Base-by-base conservation (phyloP, 2,329 filamentous ascomycete genomes). In the Aureobasidium pullulans region DNA sequence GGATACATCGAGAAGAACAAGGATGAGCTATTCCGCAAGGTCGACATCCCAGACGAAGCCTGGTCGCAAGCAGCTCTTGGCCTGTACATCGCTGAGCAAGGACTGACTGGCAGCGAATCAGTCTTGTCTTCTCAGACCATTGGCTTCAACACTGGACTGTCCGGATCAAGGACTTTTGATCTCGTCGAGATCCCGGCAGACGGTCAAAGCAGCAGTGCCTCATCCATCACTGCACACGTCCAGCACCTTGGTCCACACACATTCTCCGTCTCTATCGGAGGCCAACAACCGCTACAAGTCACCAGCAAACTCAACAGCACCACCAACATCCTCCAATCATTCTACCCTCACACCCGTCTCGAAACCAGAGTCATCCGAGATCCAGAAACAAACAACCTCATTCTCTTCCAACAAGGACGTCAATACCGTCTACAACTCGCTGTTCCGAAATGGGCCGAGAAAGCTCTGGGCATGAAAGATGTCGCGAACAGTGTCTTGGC, bases 1-100 rank as follows among this genome's bases (percentile, higher is more conserved):
- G 93, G 93, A 1, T 99, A 96, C 71, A 97, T 99, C 65, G 86
- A 92, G 58, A 96, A 96, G 72, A 88, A 95, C 76, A 82, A 83
- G 61, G 81, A 85, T 10, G 87, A 91, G 64, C 81, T 99, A 1
- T 97, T 97, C 70, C 77, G 79, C 23, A 80, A 82, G 0, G 74
- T 82, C 11, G 70, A 72, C 0, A 81, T 88, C 36, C 77, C 82
- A 19, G 80, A 86, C 44, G 91, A 96, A 73, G 83, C 91, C 2
- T 89, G 91, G 65, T 86, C 87, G 0, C 94, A 99, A 76, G 92
- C 91, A 8, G 92, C 92, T 0, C 78, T 99, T 9, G 90, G 87
- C 8, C 78, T 93, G 6, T 72, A 69, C 60, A 66, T 71, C 57
- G 65, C 66, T 10, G 67, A 64, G 73, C 89, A 57, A 77, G 44